Conservation (phyloP, 2,329 filamentous ascomycete genomes). For the Sporothrix pseudoabietina region DNA sequence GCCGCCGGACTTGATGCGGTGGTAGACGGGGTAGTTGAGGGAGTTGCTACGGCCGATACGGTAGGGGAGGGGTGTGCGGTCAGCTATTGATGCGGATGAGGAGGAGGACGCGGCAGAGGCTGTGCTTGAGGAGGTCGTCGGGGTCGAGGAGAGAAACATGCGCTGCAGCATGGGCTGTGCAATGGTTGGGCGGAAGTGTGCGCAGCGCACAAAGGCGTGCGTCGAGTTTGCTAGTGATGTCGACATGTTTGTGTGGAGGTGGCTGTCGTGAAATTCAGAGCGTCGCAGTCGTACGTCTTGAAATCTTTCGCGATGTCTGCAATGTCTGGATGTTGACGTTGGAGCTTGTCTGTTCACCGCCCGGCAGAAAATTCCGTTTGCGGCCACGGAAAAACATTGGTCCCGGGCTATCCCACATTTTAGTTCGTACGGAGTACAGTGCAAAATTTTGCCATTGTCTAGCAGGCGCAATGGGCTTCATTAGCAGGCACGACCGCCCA, state of each 20-base stretch:
- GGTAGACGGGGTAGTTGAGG: constrained; percentile 76
- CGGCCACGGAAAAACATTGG: constrained; percentile 29
- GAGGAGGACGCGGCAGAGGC: constrained; percentile 13
- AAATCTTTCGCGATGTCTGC: not conserved
- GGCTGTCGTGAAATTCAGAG: too few relatives aligned
- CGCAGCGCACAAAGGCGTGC: constrained; percentile 10
- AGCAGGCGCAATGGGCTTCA: not conserved
- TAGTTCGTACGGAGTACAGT: not conserved
- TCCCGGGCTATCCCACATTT: constrained; percentile 33
- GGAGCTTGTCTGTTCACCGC: constrained; percentile 31
- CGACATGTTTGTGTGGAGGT: not conserved
- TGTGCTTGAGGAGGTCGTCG: not conserved
- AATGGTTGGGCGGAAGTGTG: not conserved
- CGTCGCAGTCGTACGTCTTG: too few relatives aligned
- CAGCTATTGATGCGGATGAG: constrained; percentile 18
- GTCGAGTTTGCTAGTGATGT: not conserved
- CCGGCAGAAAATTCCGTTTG: constrained; percentile 33
- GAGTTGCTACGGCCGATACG: constrained; percentile 70
- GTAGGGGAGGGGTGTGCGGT: constrained; percentile 50
- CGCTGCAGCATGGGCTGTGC: constrained; percentile 7
- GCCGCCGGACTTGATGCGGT: constrained; percentile 70
- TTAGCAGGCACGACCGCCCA: not conserved
- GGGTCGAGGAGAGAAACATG: constrained; percentile 15
- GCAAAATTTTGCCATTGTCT: constrained; percentile 26
- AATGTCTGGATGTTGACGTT: not conserved